Evolutionary conservation across 2,329 filamentous ascomycete genomes (phyloP).

Genomic region (Aphanoascus verrucosus): DNA sequence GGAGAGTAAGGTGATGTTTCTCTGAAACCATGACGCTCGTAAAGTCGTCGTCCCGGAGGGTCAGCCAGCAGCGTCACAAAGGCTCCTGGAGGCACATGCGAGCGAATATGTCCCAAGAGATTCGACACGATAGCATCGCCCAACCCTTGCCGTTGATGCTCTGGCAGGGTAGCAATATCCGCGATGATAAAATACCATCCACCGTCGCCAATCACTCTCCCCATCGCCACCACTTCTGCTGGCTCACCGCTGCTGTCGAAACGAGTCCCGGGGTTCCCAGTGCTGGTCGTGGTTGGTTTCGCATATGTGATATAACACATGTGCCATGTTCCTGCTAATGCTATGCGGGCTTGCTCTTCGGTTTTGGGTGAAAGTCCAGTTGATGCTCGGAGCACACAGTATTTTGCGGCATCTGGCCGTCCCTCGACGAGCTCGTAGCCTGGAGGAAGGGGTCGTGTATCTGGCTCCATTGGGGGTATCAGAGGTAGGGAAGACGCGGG

Average conservation of each 20-base stretch:
- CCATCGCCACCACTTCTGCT: constrained; percentile 37
- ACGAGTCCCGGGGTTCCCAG: too few species aligned
- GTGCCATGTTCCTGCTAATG: constrained; percentile 34
- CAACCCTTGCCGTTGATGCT: constrained; percentile 40
- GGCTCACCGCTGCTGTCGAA: not conserved
- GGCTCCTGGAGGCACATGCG: constrained; percentile 29
- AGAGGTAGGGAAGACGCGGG: not conserved
- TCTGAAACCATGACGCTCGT: constrained; percentile 40
- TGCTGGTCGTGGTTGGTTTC: not conserved
- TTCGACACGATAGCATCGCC: constrained; percentile 38
- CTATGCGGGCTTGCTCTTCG: constrained; percentile 28
- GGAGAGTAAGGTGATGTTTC: constrained; percentile 28
- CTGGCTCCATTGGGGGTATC: not conserved
- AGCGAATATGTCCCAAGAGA: constrained; percentile 34
- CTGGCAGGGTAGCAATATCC: constrained; percentile 43
- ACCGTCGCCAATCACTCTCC: constrained; percentile 43
- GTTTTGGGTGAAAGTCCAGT: constrained; percentile 32
- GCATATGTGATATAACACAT: constrained; percentile 32
- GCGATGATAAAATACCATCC: constrained; percentile 43
- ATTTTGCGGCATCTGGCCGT: constrained; percentile 28
- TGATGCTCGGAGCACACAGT: constrained; percentile 30
- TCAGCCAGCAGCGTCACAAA: constrained; percentile 42
- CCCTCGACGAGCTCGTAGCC: constrained; percentile 31
- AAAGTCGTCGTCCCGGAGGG: constrained; percentile 35
- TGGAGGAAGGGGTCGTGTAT: constrained; percentile 19